These are phyloP conservation scores for Diatrype stigma DNA, from an alignment of 2,329 filamentous ascomycete species.

Conservation along the genomic window DNA sequence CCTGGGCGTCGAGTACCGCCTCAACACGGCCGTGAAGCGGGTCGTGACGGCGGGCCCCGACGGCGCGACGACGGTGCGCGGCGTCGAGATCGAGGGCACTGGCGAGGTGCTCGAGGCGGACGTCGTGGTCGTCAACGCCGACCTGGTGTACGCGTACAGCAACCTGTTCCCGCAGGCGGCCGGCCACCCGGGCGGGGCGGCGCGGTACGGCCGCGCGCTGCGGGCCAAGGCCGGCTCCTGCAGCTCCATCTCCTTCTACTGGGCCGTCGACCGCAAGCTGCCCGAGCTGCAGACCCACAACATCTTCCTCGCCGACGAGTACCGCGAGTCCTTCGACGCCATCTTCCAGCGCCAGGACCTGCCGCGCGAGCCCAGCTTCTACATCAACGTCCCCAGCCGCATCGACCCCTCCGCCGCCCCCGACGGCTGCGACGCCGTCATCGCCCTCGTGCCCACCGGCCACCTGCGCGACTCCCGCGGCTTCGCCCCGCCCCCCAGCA, in stretches of 20 bases:
- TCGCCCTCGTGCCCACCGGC: conserved; percentile 69
- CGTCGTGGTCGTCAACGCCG: conserved; percentile 66
- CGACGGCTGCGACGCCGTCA: conserved; percentile 57
- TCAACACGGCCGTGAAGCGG: conserved; percentile 53
- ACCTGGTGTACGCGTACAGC: conserved; percentile 71
- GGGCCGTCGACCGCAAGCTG: conserved; percentile 58
- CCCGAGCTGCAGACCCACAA: conserved; percentile 67
- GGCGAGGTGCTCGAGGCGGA: conserved; percentile 60
- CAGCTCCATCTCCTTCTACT: conserved; percentile 75
- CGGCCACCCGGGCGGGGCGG: conserved; percentile 12
- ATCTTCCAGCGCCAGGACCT: conserved; percentile 69
- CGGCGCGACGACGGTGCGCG: conserved; percentile 47
- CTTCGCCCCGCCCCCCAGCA: conserved; percentile 8
- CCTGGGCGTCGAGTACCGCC: conserved; percentile 57
- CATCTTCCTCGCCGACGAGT: conserved; percentile 72
- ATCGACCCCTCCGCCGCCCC: conserved; percentile 67
- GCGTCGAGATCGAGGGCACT: conserved; percentile 50
- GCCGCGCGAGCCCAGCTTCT: conserved; percentile 67
- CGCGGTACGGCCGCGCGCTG: conserved; percentile 34
- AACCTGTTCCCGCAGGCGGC: conserved; percentile 55
- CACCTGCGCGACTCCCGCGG: conserved; percentile 53
- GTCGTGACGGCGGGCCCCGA: conserved; percentile 52
- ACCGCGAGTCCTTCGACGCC: conserved; percentile 67
- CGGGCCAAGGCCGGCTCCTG: conserved; percentile 56
- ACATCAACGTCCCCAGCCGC: conserved; percentile 70